Evolutionary conservation across 371 early-diverging fungal species (phyloP).

Genomic region (Funneliformis caledonium): DNA sequence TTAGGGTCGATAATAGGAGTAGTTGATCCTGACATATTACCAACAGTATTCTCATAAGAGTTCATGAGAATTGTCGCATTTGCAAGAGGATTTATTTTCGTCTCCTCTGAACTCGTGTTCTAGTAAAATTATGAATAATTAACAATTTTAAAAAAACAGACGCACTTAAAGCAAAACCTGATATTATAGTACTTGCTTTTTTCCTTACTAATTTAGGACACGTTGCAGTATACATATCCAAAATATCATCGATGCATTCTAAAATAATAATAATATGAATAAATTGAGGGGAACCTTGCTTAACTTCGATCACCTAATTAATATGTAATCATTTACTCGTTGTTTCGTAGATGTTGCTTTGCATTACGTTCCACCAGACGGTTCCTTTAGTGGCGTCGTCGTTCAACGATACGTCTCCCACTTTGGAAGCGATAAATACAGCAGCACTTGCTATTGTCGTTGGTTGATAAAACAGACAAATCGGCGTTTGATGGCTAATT

Average conservation of each 20-base stretch:
- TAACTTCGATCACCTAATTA: not conserved
- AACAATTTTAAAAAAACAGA: not conserved
- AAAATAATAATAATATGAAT: not conserved
- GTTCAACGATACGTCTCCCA: conserved; percentile 3
- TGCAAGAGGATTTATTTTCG: not conserved
- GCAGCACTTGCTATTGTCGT: conserved; percentile 31
- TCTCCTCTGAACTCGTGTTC: not conserved
- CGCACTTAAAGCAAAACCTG: not conserved
- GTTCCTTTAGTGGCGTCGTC: not conserved
- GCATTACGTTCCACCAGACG: conserved; percentile 22
- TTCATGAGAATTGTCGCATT: not conserved
- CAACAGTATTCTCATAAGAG: not conserved
- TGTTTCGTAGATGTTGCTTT: not conserved
- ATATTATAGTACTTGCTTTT: conserved; percentile 3
- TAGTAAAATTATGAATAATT: not conserved
- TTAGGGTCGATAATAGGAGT: not conserved
- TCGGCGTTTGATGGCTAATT: not conserved
- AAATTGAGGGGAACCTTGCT: not conserved
- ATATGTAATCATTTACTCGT: not conserved
- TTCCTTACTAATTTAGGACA: conserved; percentile 1
- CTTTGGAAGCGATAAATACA: conserved; percentile 28
- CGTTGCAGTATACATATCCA: not conserved
- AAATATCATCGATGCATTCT: not conserved
- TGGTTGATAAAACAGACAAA: conserved; percentile 28
- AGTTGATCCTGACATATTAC: not conserved